These are phyloP conservation scores for Komagataella pseudopastoris DNA, from an alignment of 805 yeast genomes.

Conservation along the genomic window DNA sequence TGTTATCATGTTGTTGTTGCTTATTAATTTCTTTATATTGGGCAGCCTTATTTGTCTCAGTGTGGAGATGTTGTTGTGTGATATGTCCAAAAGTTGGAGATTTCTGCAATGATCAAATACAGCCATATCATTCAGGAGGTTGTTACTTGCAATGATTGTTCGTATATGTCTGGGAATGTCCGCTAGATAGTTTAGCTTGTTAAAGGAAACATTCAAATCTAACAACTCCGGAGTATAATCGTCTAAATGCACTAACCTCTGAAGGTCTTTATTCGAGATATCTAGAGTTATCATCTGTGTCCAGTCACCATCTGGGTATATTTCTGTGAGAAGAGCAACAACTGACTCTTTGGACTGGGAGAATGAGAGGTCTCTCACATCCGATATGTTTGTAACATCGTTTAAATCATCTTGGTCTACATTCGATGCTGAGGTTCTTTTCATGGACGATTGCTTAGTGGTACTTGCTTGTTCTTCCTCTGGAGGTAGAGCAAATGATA, in stretches of 20 bases:
- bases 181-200: conserved; percentile 25
- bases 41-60: conserved; percentile 24
- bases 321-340: conserved; percentile 31
- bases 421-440: background rate
- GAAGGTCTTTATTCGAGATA: conserved; percentile 19
- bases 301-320: conserved; percentile 29
- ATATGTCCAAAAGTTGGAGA: conserved; percentile 27
- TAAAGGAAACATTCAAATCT: conserved; percentile 25
- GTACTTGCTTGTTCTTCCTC: background rate
- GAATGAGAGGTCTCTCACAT: conserved; percentile 29
- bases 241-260: conserved; percentile 28
- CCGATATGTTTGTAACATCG: conserved; percentile 23
- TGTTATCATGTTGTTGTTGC: conserved; percentile 21
- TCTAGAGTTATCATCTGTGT: conserved; percentile 21
- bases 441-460: background rate
- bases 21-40: conserved; percentile 27
- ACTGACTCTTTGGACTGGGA: conserved; percentile 29
- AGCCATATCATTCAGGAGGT: conserved; percentile 25
- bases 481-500: background rate
- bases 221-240: conserved; percentile 29
- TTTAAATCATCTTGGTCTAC: conserved; percentile 11
- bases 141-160: conserved; percentile 23
- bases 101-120: conserved; percentile 24
- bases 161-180: conserved; percentile 30
- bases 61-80: conserved; percentile 21